Evolutionary conservation across 2,329 filamentous ascomycete genomes (phyloP), one percentile per base, ranked within the genome.

Genomic region (Aureobasidium sp.): DNA sequence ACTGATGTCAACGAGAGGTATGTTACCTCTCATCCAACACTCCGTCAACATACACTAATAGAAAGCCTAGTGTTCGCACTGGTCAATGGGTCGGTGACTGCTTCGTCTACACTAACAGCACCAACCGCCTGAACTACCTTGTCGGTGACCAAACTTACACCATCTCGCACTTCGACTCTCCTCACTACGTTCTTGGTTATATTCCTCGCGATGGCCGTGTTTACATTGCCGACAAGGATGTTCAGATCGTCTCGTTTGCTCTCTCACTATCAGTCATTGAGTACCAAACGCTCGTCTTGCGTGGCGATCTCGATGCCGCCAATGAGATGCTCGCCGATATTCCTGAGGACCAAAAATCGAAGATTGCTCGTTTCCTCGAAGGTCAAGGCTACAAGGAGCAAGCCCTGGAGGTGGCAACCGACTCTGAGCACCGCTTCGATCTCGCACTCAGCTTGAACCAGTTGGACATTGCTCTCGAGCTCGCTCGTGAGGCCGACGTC

Each of bases 1-100:
- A 96, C 92, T 27, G 94, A 97, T 73, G 91, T 97, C 71, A 93
- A 88, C 72, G 94, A 97, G 78, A 90, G 84, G 87, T 88, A 76
- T 71, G 80, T 69, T 31, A 42, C 17, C n/a, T 51, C 14, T 9
- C 15, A 39, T 39, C 9, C 31, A 34, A 34, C 31, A 12, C 15
- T 15, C 14, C 12, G n/a, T 11, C 31, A 9, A 31, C 9, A 3
- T 17, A 25, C 11, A 25, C 48, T 44, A 27, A 52, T 53, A 57
- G 29, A 41, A 39, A 45, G 14, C 31, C 37, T 22, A 90, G 87
- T 66, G 91, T 97, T 57, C 89, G 90, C 67, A 97, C 93, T 22
- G 94, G 93, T 68, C 90, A 96, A 78, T 99, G 94, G 94, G 90
- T 99, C 62, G 94, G 94, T 65, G 94, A 99, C 78, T 96, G 93